Conservation (phyloP, 179 eudicot species). For the Sideroxylon spinosum region DNA sequence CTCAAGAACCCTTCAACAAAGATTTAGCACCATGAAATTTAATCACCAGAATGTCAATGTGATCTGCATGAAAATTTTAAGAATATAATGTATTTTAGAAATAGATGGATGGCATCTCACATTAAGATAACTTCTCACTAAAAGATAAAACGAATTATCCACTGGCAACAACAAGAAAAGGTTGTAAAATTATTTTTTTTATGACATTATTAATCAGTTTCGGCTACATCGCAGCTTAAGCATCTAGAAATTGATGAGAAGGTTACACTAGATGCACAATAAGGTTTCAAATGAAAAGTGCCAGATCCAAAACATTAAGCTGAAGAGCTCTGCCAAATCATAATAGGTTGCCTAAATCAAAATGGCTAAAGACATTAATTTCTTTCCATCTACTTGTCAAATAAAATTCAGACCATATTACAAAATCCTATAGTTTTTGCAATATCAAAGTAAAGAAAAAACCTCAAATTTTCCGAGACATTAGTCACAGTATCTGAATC, state of each 20-base stretch:
- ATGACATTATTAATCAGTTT: neutral
- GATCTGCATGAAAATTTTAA: neutral
- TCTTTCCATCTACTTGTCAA: neutral
- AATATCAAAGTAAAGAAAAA: neutral
- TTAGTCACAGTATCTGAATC: neutral
- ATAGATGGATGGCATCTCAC: neutral
- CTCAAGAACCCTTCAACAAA: neutral
- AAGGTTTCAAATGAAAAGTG: neutral
- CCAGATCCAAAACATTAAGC: neutral
- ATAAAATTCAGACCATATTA: neutral
- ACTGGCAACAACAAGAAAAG: neutral
- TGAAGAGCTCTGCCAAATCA: too few species aligned
- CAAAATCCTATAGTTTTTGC: neutral
- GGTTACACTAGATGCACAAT: neutral
- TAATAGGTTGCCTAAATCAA: too few species aligned
- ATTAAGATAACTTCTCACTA: neutral
- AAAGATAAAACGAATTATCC: constrained; percentile 2
- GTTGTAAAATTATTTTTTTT: neutral
- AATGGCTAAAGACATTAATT: too few species aligned
- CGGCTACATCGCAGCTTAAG: neutral
- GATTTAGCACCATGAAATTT: constrained; percentile 5
- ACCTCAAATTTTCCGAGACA: neutral
- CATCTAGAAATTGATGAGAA: constrained; percentile 1
- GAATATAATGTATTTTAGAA: neutral
- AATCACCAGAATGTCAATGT: constrained; percentile 1